phyloP scores from a whole-genome alignment of 1,284 basidiomycete species.

The Stygiomarasmius scandens region DNA sequence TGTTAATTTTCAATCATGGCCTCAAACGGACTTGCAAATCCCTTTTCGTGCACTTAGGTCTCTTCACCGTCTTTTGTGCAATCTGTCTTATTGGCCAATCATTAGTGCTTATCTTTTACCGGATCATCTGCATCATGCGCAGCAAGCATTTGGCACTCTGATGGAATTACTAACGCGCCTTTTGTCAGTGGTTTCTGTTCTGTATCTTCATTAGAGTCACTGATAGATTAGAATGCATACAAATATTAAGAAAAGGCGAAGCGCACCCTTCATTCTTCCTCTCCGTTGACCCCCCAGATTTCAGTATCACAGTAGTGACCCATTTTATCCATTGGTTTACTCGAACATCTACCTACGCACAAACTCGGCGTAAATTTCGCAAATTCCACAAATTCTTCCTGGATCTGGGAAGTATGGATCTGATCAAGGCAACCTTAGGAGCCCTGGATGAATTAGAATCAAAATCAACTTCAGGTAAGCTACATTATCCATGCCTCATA shows the following conservation, averaged over 20 bases:
- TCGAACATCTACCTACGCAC: neutral
- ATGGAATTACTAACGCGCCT: neutral
- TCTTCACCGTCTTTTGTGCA: neutral
- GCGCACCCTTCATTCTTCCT: neutral
- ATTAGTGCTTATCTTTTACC: neutral
- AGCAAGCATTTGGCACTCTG: neutral
- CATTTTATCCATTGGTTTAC: neutral
- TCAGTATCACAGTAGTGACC: neutral
- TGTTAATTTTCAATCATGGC: too few relatives aligned
- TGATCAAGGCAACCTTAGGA: neutral
- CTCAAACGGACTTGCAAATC: neutral
- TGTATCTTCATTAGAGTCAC: too few relatives aligned
- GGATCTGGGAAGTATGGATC: neutral
- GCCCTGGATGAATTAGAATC: neutral
- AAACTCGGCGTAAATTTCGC: neutral
- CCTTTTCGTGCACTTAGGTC: slow-evolving; percentile 7
- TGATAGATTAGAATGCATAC: too few relatives aligned
- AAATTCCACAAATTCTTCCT: neutral
- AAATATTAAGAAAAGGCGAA: too few relatives aligned
- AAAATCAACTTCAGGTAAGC: neutral
- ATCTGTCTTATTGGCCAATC: neutral
- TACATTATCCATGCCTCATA: neutral
- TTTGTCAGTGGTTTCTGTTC: neutral
- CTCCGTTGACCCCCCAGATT: neutral
- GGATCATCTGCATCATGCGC: neutral